Conservation (phyloP, 2,329 filamentous ascomycete genomes). For the Cryphonectria naterciae region DNA sequence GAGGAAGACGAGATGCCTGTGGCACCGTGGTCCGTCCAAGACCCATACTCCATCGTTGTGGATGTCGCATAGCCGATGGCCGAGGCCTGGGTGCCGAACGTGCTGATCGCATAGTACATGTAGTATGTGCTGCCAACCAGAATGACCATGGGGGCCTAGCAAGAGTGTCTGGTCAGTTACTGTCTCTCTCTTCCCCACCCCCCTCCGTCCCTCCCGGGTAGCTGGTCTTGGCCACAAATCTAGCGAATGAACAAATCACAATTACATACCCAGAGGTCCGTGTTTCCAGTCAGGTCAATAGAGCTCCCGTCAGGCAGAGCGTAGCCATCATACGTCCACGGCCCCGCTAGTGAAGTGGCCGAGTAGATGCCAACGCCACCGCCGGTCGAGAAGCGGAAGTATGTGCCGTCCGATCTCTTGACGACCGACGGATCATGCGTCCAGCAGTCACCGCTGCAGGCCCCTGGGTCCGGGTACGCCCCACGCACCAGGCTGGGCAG, state of each 20-base stretch:
- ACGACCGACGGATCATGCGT: conserved; percentile 44
- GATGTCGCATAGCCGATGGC: conserved; percentile 61
- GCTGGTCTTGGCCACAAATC: too few species aligned
- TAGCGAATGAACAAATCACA: neutral
- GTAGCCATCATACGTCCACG: conserved; percentile 48
- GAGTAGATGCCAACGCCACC: conserved; percentile 42
- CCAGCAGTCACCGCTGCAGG: conserved; percentile 43
- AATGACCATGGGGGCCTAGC: conserved; percentile 65
- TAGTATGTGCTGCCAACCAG: conserved; percentile 63
- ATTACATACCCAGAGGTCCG: conserved; percentile 47
- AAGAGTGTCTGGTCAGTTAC: neutral
- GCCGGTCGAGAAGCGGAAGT: conserved; percentile 45
- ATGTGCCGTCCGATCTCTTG: conserved; percentile 43
- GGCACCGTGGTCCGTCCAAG: conserved; percentile 57
- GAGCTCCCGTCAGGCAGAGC: conserved; percentile 44
- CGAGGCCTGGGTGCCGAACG: conserved; percentile 63
- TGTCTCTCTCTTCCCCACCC: neutral
- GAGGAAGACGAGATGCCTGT: conserved; percentile 48
- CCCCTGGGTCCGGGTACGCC: conserved; percentile 38
- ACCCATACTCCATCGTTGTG: conserved; percentile 38
- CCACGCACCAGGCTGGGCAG: conserved; percentile 28
- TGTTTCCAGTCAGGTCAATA: conserved; percentile 45
- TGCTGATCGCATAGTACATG: conserved; percentile 70
- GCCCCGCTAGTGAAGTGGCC: conserved; percentile 38
- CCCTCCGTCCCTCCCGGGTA: neutral